Base-by-base conservation (phyloP, 129 eudicot species). In the Solidago caesia region DNA sequence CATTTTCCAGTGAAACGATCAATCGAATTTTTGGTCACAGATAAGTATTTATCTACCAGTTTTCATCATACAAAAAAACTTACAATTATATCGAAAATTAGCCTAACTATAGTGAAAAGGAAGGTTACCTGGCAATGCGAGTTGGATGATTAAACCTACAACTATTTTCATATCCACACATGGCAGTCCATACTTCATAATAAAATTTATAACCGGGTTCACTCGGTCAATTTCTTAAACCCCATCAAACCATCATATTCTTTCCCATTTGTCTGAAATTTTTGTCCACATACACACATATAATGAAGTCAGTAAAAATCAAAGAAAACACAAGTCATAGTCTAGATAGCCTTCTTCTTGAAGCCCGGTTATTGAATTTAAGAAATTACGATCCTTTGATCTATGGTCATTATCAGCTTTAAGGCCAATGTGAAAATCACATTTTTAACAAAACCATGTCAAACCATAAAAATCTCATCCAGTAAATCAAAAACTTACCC, bases 131-230 rank as follows among this genome's bases (percentile, higher is more conserved):
- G 86, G 26, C 82, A 64, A 75, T 63, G 77, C 72, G 71, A 74
- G 86, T 56, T 44, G 98, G 98, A 78, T 92, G 98, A 78, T 92
- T 92, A 68, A 87, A 92, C 69, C 94, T 21, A 55, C 98, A 92
- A 79, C 75, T 86, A 68, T 74, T 79, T 53, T 95, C 98, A 83
- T 89, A 92, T 5, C 95, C 92, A 77, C 98, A 92, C 53, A 46
- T 96, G 21, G 21, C 96, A 65, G 90, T 89, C 21, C 21, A 21
- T 21, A 21, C 21, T 21, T 0, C 79, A 90, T 85, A 77, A 92
- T 5, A 68, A 80, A 92, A 75, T 71, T 84, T 58, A 86, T 96
- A 92, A 81, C 89, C 90, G 0, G 98, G 98, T 73, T 92, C 96
- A 16, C 96, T 96, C 0, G 95, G 98, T 14, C 98, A 87, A 78